Percentiles rank a stretch among this genome's conserved stretches.
Evolutionary conservation across 2,329 filamentous ascomycete species (phyloP).

Genomic region (Aspergillus carbonarius): DNA sequence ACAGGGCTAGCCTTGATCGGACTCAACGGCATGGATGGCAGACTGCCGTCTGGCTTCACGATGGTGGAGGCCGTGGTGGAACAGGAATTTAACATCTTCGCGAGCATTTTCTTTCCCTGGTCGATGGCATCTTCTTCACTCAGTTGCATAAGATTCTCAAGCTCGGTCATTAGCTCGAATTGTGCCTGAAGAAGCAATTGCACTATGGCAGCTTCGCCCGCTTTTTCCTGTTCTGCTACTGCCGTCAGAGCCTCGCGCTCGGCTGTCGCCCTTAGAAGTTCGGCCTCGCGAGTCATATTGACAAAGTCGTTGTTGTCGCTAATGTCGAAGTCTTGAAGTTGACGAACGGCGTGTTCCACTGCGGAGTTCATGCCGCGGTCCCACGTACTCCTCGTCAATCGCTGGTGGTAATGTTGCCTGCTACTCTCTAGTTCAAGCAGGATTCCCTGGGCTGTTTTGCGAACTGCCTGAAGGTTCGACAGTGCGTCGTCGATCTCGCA

Average conservation of each 20-base stretch:
- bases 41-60: slow-evolving; percentile 80
- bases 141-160: slow-evolving; percentile 79
- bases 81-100: slow-evolving; percentile 74
- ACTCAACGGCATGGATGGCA: slow-evolving; percentile 60
- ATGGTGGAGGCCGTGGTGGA: slow-evolving; percentile 74
- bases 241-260: slow-evolving; percentile 75
- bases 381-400: slow-evolving; percentile 78
- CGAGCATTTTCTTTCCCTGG: slow-evolving; percentile 74
- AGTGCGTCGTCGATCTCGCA: slow-evolving; percentile 67
- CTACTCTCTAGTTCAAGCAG: slow-evolving; percentile 86
- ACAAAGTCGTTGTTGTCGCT: slow-evolving; percentile 67
- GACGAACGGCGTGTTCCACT: slow-evolving; percentile 77
- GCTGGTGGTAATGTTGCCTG: slow-evolving; percentile 85
- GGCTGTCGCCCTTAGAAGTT: slow-evolving; percentile 79
- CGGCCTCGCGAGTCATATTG: slow-evolving; percentile 75
- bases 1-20: slow-evolving; percentile 70
- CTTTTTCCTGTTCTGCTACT: slow-evolving; percentile 80
- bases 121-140: slow-evolving; percentile 78
- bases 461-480: slow-evolving; percentile 68
- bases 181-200: slow-evolving; percentile 85
- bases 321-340: slow-evolving; percentile 69
- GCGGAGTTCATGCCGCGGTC: slow-evolving; percentile 84
- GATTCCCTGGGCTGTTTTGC: slow-evolving; percentile 85
- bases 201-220: slow-evolving; percentile 72
- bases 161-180: slow-evolving; percentile 83